Base-by-base conservation (phyloP, 2,329 filamentous ascomycete species). In the Endocalyx cinctus region DNA sequence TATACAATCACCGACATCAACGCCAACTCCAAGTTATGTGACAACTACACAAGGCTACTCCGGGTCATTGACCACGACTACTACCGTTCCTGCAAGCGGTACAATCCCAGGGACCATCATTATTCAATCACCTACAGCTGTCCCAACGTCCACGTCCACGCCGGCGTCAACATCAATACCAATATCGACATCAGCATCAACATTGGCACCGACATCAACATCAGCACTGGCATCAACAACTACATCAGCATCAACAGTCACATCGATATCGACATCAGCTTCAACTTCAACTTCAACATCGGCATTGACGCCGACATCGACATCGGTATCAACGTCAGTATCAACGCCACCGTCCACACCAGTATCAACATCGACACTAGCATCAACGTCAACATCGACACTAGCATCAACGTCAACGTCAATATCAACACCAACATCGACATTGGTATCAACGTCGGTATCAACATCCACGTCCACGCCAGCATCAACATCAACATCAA, bases 401-500 rank as follows among this genome's bases (percentile, higher is more conserved):
- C 31, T 16, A 34, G 25, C 31, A n/a, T n/a, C n/a, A n/a, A n/a
- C n/a, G 39, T 50, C 34, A 41, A 50, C 28, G 46, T 44, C 12
- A 31, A 46, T 17, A 46, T 44, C 6, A 47, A 47, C 33, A 49
- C 44, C 17, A n/a, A 31, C 10, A 19, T 23, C 7, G 47, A 50
- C 5, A 44, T n/a, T n/a, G n/a, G n/a, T n/a, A n/a, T n/a, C n/a
- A n/a, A n/a, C n/a, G n/a, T n/a, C n/a, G n/a, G n/a, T n/a, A n/a
- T n/a, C n/a, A n/a, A n/a, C n/a, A n/a, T n/a, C n/a, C n/a, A n/a
- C n/a, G n/a, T n/a, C n/a, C n/a, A n/a, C n/a, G n/a, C n/a, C n/a
- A n/a, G n/a, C n/a, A n/a, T n/a, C n/a, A n/a, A n/a, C n/a, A n/a
- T n/a, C n/a, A n/a, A n/a, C n/a, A n/a, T n/a, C n/a, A n/a, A n/a